Evolutionary conservation across 2,329 filamentous ascomycete genomes (phyloP), one percentile per base, ranked within the genome.

Genomic region (Arthrobotrys megalospora): DNA sequence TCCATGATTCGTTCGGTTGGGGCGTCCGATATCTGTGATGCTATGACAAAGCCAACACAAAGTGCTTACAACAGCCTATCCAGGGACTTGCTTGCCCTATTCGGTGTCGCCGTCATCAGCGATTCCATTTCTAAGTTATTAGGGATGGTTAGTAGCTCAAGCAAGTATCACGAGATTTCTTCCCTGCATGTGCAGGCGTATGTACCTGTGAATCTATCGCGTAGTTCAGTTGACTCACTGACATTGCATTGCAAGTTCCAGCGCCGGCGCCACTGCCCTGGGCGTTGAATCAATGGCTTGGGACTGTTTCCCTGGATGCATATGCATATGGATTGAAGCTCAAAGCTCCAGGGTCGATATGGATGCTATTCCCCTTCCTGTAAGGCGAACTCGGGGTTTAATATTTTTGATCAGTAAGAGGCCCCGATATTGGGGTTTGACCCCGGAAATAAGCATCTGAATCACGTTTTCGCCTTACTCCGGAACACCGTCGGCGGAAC

Each of bases 91-190:
- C 36, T 34, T 53, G 41, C 48, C 45, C 8, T 14, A 68, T 78
- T 78, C 75, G 75, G 75, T 21, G 75, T 78, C 67, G 67, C 75
- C 75, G 75, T 72, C 41, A 69, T 64, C 66, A 77, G 36, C 48
- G 55, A 62, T 52, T 19, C 19, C 21, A 60, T 52, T 45, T 60
- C 19, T 16, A n/a, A n/a, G 19, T 16, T 21, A 43, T 50, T 38
- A 10, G 43, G 50, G 32, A 50, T 16, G 12, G 12, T 24, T 68
- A 52, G 63, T 55, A 52, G 60, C 48, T 50, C 43, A 52, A 48
- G 24, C 43, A 52, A 48, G 24, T 48, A 67, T 77, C 73, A 58
- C 64, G 65, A 77, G 62, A 65, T 36, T n/a, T n/a, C 45, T 62
- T 36, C 11, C 48, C 24, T 41, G 55, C 36, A 60, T 43, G 6